These are phyloP conservation scores for Lactarius hatsudake DNA, from an alignment of 768 basidiomycete genomes.

Conservation along the genomic window DNA sequence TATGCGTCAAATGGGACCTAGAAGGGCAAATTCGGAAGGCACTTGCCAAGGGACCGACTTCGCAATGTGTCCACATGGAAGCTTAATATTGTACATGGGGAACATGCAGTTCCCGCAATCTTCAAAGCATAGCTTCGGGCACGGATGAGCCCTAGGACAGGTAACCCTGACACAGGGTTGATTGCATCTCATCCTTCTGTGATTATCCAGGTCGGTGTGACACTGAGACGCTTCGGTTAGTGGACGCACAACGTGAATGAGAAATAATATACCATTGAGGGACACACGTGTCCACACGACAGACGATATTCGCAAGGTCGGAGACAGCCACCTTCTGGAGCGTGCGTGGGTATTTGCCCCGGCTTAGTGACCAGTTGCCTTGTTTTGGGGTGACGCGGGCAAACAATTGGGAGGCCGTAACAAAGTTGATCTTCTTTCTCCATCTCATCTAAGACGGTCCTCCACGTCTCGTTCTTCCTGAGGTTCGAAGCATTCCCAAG, in stretches of 20 bases:
- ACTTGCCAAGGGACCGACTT: constrained; percentile 33
- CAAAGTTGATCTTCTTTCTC: constrained; percentile 38
- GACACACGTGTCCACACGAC: constrained; percentile 35
- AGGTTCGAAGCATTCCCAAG: constrained; percentile 64
- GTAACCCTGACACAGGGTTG: constrained; percentile 28
- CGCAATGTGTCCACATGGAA: constrained; percentile 33
- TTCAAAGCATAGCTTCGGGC: constrained; percentile 32
- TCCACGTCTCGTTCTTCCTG: constrained; percentile 57
- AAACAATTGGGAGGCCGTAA: constrained; percentile 17
- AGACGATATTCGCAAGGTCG: constrained; percentile 32
- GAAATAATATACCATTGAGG: constrained; percentile 28
- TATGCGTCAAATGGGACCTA: background rate
- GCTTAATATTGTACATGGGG: constrained; percentile 27
- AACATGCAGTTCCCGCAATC: constrained; percentile 33
- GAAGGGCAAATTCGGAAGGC: background rate
- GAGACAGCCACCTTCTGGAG: constrained; percentile 35
- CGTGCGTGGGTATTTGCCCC: constrained; percentile 17
- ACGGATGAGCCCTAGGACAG: constrained; percentile 32
- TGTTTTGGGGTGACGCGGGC: constrained; percentile 21
- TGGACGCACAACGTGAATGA: background rate
- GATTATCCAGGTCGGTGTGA: constrained; percentile 29
- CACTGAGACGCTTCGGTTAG: constrained; percentile 16
- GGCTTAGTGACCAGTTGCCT: constrained; percentile 12
- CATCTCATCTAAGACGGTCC: constrained; percentile 53
- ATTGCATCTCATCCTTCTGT: constrained; percentile 29